Base-by-base conservation (phyloP, 2,329 filamentous ascomycete genomes). In the Colletotrichum viniferum region DNA sequence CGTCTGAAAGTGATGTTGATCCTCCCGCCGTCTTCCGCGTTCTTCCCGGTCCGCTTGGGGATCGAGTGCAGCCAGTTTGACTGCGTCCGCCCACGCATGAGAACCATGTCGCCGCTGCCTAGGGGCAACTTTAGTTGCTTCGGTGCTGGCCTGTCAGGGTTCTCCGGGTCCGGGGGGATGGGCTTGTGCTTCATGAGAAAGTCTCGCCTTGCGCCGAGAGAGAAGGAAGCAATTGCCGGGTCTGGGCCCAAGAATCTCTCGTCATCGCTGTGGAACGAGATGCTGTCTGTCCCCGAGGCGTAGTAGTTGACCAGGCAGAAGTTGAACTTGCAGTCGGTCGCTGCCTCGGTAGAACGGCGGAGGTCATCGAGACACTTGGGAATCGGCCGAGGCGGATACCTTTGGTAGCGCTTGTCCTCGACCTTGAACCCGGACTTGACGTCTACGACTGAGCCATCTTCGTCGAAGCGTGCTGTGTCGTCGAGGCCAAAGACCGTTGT, bases 251-350 rank as follows among this genome's bases (percentile, higher is more conserved):
- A 88, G 78, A 96, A 97, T 7, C 90, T 87, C 85, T 96, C 95
- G 80, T 96, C 94, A 78, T 96, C 95, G 64, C 92, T 94, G 83
- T 96, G 94, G 80, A 94, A 96, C 13, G 92, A 90, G 64, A 96
- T 96, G 78, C 93, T 95, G 82, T 96, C 94, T 7, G 91, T 86
- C 0, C 94, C 94, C 5, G 90, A 90, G n/a, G 93, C 92, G 81
- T 96, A 96, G 85, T 96, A 96, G 80, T 96, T 96, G 6, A 96
- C 93, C 2, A 96, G 88, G 75, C 92, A 94, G 81, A 96, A 95
- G 81, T 96, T 96, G 84, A 94, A 96, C 1, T 81, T 88, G 79
- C 90, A 90, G n/a, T 88, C 89, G 1, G 93, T 94, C 0, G 91
- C 90, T 6, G 88, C 87, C 82, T 96, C 93, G 2, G 93, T 92